phyloP scores from a whole-genome alignment of 805 yeast species.

The Candida coquimbonensis region DNA sequence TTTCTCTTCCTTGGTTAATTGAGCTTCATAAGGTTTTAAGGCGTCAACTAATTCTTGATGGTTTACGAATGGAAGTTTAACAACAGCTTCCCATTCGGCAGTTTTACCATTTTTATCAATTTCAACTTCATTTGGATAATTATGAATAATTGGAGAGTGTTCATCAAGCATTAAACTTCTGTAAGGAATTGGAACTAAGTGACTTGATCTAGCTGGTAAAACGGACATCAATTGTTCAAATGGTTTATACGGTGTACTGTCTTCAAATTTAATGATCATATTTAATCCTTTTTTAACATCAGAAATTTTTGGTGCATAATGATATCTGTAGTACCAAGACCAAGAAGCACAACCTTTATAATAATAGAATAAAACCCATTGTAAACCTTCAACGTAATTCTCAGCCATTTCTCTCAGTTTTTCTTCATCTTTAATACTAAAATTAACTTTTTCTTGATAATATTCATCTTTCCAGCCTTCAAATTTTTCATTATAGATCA shows the following conservation, averaged over 20 bases:
- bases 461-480: constrained; percentile 79
- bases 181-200: constrained; percentile 69
- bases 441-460: constrained; percentile 73
- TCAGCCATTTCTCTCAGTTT: constrained; percentile 57
- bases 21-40: constrained; percentile 56
- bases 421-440: constrained; percentile 50
- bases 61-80: constrained; percentile 86
- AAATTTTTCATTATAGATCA: constrained; percentile 67
- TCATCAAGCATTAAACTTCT: constrained; percentile 82
- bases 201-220: constrained; percentile 83
- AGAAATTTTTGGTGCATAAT: constrained; percentile 91
- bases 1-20: constrained; percentile 63
- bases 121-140: constrained; percentile 83
- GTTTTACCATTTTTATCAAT: constrained; percentile 92
- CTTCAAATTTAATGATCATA: constrained; percentile 52
- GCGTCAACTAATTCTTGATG: constrained; percentile 67
- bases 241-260: constrained; percentile 80
- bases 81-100: constrained; percentile 97
- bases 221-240: constrained; percentile 97
- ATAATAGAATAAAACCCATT: constrained; percentile 92
- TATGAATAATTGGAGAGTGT: constrained; percentile 83
- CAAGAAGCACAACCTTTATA: constrained; percentile 89
- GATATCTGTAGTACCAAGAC: constrained; percentile 90
- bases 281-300: constrained; percentile 73
- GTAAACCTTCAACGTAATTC: constrained; percentile 89